Evolutionary conservation across 495 filamentous ascomycete species (phyloP).

Genomic region (Letharia columbiana): DNA sequence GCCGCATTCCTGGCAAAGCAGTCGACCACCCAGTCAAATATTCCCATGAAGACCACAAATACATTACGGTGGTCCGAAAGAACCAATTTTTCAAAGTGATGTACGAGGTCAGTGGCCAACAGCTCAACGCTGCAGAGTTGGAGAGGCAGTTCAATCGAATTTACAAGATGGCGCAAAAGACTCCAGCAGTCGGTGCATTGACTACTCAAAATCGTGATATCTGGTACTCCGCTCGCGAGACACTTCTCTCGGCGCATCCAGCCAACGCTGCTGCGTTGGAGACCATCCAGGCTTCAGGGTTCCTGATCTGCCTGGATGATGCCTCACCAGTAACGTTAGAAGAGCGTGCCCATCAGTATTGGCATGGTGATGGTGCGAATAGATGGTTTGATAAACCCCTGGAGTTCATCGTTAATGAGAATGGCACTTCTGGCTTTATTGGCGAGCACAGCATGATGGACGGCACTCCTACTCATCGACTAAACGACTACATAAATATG

Average conservation of each 20-base stretch:
- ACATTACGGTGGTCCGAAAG: constrained; percentile 84
- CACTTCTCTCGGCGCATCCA: constrained; percentile 64
- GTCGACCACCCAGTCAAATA: constrained; percentile 82
- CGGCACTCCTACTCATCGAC: constrained; percentile 89
- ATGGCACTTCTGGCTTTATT: constrained; percentile 94
- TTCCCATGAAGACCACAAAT: constrained; percentile 60
- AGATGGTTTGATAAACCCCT: constrained; percentile 98
- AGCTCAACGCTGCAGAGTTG: constrained; percentile 78
- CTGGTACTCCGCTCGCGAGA: constrained; percentile 78
- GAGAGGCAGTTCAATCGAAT: constrained; percentile 80
- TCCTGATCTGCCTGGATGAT: constrained; percentile 91
- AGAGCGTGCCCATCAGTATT: constrained; percentile 93
- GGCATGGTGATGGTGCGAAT: constrained; percentile 94
- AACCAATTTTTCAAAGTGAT: constrained; percentile 92
- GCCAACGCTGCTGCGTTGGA: constrained; percentile 67
- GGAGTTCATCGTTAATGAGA: constrained; percentile 97
- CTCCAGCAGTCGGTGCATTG: constrained; percentile 70
- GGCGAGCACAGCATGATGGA: constrained; percentile 99
- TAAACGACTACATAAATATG: constrained; percentile 88
- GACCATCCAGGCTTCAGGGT: constrained; percentile 82
- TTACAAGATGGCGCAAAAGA: constrained; percentile 65
- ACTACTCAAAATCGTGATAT: constrained; percentile 88
- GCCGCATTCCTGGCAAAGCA: constrained; percentile 74
- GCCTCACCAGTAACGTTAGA: constrained; percentile 87
- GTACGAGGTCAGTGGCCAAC: constrained; percentile 65